These are phyloP conservation scores for Rhexocercosporidium sp. DNA, from an alignment of 2,329 filamentous ascomycete species.

Conservation along the genomic window DNA sequence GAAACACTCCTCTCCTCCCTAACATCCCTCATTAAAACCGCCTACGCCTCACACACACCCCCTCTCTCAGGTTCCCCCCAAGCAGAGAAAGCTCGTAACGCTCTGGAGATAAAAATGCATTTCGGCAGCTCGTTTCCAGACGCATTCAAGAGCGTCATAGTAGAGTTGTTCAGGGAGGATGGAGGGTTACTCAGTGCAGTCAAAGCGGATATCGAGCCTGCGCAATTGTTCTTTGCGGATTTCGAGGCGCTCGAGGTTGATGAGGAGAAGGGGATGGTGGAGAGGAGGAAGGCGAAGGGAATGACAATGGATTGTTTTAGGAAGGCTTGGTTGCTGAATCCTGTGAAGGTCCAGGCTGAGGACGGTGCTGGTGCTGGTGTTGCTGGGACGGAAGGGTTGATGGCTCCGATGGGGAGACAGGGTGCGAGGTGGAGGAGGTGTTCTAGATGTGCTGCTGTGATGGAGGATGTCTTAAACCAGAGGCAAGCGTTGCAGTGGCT, in stretches of 20 bases:
- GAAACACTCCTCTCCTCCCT: conserved; percentile 40
- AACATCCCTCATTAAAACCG: conserved; percentile 35
- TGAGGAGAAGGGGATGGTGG: conserved; percentile 35
- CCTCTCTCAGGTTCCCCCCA: conserved; percentile 27
- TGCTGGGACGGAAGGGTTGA: conserved; percentile 11
- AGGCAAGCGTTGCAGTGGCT: conserved; percentile 42
- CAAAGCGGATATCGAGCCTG: conserved; percentile 41
- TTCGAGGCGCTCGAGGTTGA: conserved; percentile 41
- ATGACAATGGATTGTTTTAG: conserved; percentile 41
- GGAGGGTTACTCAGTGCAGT: conserved; percentile 35
- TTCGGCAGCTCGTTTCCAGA: conserved; percentile 41
- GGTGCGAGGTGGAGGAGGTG: conserved; percentile 41
- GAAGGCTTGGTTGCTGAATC: conserved; percentile 39
- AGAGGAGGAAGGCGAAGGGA: conserved; percentile 26
- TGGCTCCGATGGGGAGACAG: conserved; percentile 9
- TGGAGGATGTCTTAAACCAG: conserved; percentile 42
- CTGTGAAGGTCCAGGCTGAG: conserved; percentile 15
- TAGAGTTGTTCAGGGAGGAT: conserved; percentile 35
- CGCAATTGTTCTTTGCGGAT: conserved; percentile 43
- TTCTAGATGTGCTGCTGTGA: conserved; percentile 42
- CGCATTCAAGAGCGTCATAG: conserved; percentile 41
- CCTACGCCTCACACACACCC: conserved; percentile 33
- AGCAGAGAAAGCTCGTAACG: conserved; percentile 36
- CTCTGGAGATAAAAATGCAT: conserved; percentile 41
- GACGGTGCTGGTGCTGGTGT: conserved; percentile 3